These are phyloP conservation scores for Phoma sp. DNA, from an alignment of 2,329 filamentous ascomycete genomes.

Conservation along the genomic window DNA sequence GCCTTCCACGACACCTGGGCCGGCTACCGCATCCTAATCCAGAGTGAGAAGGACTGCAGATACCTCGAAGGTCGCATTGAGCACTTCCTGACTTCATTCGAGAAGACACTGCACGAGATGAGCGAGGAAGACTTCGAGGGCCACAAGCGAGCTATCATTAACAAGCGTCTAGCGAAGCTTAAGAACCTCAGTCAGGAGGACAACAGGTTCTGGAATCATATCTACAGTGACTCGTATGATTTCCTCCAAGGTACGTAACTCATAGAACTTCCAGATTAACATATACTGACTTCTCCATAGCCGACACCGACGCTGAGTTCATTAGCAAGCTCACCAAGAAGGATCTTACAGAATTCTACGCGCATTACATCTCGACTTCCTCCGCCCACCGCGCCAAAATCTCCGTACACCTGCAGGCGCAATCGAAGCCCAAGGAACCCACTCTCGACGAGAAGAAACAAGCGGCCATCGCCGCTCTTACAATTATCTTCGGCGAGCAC, in stretches of 20 bases:
- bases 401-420: conserved; percentile 82
- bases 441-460: conserved; percentile 53
- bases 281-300: conserved; percentile 50
- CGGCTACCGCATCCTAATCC: conserved; percentile 88
- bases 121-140: conserved; percentile 83
- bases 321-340: conserved; percentile 78
- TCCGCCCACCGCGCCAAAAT: conserved; percentile 81
- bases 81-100: conserved; percentile 76
- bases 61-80: conserved; percentile 91
- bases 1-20: conserved; percentile 75
- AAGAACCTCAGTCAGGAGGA: conserved; percentile 92
- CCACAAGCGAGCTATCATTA: conserved; percentile 88
- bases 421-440: conserved; percentile 58
- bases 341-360: conserved; percentile 82
- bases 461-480: conserved; percentile 45
- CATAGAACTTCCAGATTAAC: conserved; percentile 3
- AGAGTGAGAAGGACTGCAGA: conserved; percentile 84
- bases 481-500: conserved; percentile 56
- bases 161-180: conserved; percentile 85
- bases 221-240: conserved; percentile 85
- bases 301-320: conserved; percentile 76
- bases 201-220: conserved; percentile 81
- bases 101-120: conserved; percentile 75
- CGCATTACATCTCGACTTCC: conserved; percentile 74
- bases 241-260: conserved; percentile 77